Evolutionary conservation across 768 basidiomycete species (phyloP), one percentile per base, ranked within the genome.

Genomic region (Suillus weaverae): DNA sequence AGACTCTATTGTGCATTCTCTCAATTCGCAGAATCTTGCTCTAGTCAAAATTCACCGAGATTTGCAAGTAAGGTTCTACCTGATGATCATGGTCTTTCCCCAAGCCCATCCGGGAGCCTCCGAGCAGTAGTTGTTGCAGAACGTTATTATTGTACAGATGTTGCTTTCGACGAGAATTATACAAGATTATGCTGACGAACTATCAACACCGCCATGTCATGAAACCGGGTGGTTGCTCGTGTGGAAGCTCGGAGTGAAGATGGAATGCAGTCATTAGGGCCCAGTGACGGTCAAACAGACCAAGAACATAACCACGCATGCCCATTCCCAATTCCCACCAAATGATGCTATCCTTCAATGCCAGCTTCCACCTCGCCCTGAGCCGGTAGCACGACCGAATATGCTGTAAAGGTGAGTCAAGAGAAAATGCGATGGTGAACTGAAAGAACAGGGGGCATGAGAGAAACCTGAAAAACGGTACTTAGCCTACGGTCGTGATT

Each of bases 371-470:
- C 38, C 56, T 59, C 39, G 22, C 36, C 33, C 36, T 41, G 30
- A n/a, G 7, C 39, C 36, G 32, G 38, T 20, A 35, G 35, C 32
- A 22, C 36, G 63, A 43, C 43, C 38, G 44, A 53, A 67, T 72
- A 48, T 54, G 69, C 75, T 76, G 46, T 67, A 76, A 76, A 69
- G 67, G 73, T 78, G 59, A 78, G 76, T 68, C 63, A 69, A 61
- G 44, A 57, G 61, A 68, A 44, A 59, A 51, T 57, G 35, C 14
- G 46, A 14, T 48, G 32, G 66, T 4, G 46, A 26, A 66, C 46
- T 51, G 59, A 70, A 62, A 66, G 59, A 41, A 41, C 26, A 4
- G 11, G 18, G 20, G 33, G 35, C 53, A 35, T 13, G 6, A 59
- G 32, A 18, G 18, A 38, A 59, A 59, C 39, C 18, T 41, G 39